Conservation (phyloP, 2,329 filamentous ascomycete species). For the Microdochium trichocladiopsis region DNA sequence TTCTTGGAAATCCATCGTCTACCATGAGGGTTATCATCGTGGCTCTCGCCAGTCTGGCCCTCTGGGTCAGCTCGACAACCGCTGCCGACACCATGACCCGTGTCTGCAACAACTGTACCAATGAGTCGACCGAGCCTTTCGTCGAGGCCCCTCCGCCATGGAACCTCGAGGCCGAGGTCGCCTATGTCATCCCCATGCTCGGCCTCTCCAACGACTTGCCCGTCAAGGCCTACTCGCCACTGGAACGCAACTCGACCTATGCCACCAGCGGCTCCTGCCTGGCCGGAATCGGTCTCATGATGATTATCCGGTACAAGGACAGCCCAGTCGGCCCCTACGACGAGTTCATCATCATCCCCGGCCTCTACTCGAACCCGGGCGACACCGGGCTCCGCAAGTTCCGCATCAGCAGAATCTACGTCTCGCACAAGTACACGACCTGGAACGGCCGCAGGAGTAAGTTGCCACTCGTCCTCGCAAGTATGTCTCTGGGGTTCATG, state of each 20-base stretch:
- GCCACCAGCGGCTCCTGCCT: slow-evolving; percentile 14
- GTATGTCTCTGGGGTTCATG: neutral
- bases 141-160: slow-evolving; percentile 1
- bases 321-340: slow-evolving; percentile 24
- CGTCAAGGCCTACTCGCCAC: slow-evolving; percentile 4
- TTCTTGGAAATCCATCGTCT: no score
- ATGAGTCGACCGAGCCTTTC: slow-evolving; percentile 3
- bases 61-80: neutral
- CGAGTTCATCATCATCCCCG: slow-evolving; percentile 21
- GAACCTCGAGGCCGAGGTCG: slow-evolving; percentile 2
- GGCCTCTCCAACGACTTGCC: slow-evolving; percentile 9
- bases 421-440: slow-evolving; percentile 20
- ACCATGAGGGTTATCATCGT: neutral
- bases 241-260: neutral
- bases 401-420: slow-evolving; percentile 24
- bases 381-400: slow-evolving; percentile 7
- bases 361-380: slow-evolving; percentile 11
- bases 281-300: slow-evolving; percentile 18
- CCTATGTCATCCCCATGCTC: slow-evolving; percentile 4
- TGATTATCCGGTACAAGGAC: slow-evolving; percentile 21
- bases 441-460: slow-evolving; percentile 22
- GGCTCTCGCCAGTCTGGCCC: neutral
- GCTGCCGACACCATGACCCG: neutral
- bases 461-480: neutral
- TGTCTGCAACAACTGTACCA: slow-evolving; percentile 3